Evolutionary conservation across 495 filamentous ascomycete genomes (phyloP), one percentile per base, ranked within the genome.

Genomic region (Podospora pseudopauciseta): DNA sequence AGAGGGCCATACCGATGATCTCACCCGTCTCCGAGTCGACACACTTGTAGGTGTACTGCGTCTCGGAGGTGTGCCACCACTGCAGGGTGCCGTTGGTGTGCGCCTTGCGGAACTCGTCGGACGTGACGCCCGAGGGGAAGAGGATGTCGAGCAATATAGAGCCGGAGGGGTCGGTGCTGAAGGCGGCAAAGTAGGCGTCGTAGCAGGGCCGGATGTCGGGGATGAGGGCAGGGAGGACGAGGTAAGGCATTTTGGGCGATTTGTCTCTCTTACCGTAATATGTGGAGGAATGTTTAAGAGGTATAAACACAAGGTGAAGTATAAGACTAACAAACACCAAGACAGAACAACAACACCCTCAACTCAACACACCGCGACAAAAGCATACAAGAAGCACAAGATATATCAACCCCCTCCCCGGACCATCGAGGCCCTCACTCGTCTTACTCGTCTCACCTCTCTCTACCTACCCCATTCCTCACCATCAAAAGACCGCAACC

Each of bases 151-250:
- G 67, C 23, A 82, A 73, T 23, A 70, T 55, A 16, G 72, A 68
- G 59, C 73, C 68, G 7, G 66, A 65, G 16, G 62, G 64, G 65
- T 72, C 68, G 15, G 65, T 59, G 49, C 72, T 67, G 68, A 82
- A 82, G 34, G 80, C 78, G 39, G 71, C 66, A 64, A 82, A 82
- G 67, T 80, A 82, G 55, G 75, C 73, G 65, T 81, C 75, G 67
- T 80, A 82, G 19, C 80, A 74, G 55, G 73, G 54, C 26, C 72
- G 67, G 64, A 81, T 77, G 62, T 82, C 80, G 27, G 75, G 75
- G n/a, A 81, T 71, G n/a, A 77, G 75, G 59, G 79, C 80, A 11
- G 80, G 78, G 18, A 81, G 71, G 60, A 81, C 72, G 57, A 71
- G 66, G 30, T 79, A 72, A 57, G 71, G 66, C 80, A 81, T 82